Percentiles rank a stretch among this genome's conserved stretches.
phyloP scores from a whole-genome alignment of 768 basidiomycete genomes.

The Tricholoma matsutake region DNA sequence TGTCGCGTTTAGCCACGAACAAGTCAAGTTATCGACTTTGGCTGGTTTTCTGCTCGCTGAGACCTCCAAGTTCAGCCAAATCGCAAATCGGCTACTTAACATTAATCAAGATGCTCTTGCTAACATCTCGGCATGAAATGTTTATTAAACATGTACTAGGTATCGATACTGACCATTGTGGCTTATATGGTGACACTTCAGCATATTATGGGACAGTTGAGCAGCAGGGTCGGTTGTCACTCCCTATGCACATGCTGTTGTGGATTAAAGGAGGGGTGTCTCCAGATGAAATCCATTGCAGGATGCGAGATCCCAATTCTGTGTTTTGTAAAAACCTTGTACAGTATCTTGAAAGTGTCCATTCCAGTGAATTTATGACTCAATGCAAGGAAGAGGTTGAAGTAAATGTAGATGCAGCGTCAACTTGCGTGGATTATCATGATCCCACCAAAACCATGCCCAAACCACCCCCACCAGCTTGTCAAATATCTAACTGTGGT shows the following conservation, averaged over 20 bases:
- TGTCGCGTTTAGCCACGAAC: background rate
- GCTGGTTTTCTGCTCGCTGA: background rate
- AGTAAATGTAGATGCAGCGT: background rate
- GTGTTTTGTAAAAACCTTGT: background rate
- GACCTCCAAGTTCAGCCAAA: background rate
- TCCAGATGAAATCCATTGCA: background rate
- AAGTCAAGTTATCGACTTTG: background rate
- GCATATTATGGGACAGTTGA: conserved; percentile 13
- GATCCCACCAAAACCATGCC: background rate
- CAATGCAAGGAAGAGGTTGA: background rate
- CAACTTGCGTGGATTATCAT: background rate
- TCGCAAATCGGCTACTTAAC: background rate
- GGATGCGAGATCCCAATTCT: background rate
- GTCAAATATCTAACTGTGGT: background rate
- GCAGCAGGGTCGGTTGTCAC: conserved; percentile 17
- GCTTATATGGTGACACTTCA: conserved; percentile 24
- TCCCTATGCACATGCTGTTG: conserved; percentile 23
- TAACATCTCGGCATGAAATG: background rate
- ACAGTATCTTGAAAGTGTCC: background rate
- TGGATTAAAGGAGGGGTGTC: background rate
- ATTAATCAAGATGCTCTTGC: background rate
- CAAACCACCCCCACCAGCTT: background rate
- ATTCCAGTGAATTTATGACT: background rate
- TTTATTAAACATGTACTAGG: background rate
- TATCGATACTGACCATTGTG: conserved; percentile 10